These are phyloP conservation scores for Scenedesmus sp. DNA, from an alignment of 163 green algal genomes.

Conservation along the genomic window DNA sequence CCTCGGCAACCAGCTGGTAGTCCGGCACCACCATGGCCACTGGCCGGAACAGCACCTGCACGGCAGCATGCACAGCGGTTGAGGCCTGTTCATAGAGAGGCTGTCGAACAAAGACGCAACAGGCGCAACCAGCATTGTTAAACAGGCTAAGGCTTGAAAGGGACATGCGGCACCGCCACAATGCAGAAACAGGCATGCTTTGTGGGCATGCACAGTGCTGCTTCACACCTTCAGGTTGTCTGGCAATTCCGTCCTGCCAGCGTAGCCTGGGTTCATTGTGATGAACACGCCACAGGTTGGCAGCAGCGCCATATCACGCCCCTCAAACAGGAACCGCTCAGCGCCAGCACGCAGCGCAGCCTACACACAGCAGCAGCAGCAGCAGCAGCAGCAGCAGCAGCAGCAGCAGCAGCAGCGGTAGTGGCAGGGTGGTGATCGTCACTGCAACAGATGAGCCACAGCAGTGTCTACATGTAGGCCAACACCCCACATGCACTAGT, in stretches of 20 bases:
- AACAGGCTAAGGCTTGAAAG: no score
- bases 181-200: background rate
- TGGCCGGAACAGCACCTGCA: slow-evolving; percentile 78
- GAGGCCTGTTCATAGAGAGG: no score
- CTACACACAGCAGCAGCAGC: slow-evolving; percentile 54
- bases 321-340: slow-evolving; percentile 86
- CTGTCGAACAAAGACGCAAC: no score
- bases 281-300: slow-evolving; percentile 87
- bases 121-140: no score
- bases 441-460: background rate
- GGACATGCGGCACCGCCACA: no score
- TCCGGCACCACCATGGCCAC: slow-evolving; percentile 92
- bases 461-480: no score
- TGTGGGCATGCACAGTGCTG: no score
- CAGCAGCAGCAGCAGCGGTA: background rate
- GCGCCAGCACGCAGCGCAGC: slow-evolving; percentile 83
- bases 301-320: slow-evolving; percentile 81
- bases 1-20: slow-evolving; percentile 83
- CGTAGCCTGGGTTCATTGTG: slow-evolving; percentile 93
- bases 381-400: background rate
- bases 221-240: slow-evolving; percentile 86
- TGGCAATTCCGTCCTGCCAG: slow-evolving; percentile 85
- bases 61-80: background rate
- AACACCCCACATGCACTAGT: no score
- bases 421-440: no score